Evolutionary conservation across 495 filamentous ascomycete species (phyloP).

Genomic region (Coniosporium apollinis): DNA sequence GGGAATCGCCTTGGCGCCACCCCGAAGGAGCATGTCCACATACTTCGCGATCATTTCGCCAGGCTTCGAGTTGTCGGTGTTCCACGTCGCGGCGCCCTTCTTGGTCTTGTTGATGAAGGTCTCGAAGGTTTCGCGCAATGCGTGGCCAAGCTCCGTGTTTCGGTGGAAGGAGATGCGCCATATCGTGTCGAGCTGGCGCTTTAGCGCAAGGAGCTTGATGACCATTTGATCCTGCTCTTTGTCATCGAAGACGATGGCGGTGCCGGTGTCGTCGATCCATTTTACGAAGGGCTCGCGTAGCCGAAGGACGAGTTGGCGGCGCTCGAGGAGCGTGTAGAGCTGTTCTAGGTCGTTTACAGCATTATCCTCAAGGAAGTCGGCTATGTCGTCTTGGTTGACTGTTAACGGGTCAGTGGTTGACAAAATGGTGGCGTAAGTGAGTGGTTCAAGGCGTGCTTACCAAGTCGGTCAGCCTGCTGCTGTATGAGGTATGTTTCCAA

Average conservation of each 20-base stretch:
- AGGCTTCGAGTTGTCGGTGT: slow-evolving; percentile 74
- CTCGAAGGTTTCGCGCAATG: slow-evolving; percentile 67
- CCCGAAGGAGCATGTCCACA: slow-evolving; percentile 75
- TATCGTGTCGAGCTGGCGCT: slow-evolving; percentile 58
- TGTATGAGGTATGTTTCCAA: slow-evolving; percentile 52
- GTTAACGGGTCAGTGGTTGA: too few species aligned
- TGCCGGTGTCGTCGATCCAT: slow-evolving; percentile 65
- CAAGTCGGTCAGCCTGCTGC: slow-evolving; percentile 30
- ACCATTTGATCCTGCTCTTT: slow-evolving; percentile 76
- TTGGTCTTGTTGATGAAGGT: slow-evolving; percentile 78
- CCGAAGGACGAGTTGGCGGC: slow-evolving; percentile 42
- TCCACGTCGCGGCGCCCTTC: slow-evolving; percentile 45
- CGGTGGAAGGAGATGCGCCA: slow-evolving; percentile 55
- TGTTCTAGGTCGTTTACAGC: slow-evolving; percentile 49
- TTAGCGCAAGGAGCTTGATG: slow-evolving; percentile 60
- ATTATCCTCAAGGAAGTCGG: slow-evolving; percentile 47
- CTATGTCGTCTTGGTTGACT: slow-evolving; percentile 33
- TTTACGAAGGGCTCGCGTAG: slow-evolving; percentile 55
- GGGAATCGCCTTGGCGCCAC: slow-evolving; percentile 67
- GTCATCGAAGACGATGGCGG: slow-evolving; percentile 63
- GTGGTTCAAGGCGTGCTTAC: slow-evolving; percentile 10
- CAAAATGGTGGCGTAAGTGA: too few species aligned
- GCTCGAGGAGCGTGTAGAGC: slow-evolving; percentile 60
- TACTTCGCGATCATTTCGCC: slow-evolving; percentile 98
- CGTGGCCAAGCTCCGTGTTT: slow-evolving; percentile 57